These are phyloP conservation scores for Apostasia shenzhenica DNA, from an alignment of 106 monocot species.

Conservation along the genomic window DNA sequence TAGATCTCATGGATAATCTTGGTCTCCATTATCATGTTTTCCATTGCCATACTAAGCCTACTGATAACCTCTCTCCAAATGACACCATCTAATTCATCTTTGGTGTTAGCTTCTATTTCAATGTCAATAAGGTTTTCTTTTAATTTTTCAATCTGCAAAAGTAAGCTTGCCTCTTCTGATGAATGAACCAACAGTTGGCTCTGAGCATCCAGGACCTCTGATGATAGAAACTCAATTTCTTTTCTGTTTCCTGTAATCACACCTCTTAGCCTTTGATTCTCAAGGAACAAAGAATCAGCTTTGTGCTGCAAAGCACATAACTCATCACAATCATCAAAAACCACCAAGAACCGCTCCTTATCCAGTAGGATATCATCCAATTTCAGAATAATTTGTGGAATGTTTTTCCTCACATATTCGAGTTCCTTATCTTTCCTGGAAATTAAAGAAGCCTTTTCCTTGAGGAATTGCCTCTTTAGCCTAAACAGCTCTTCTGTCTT, in stretches of 20 bases:
- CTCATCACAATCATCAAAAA: conserved; percentile 21
- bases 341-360: conserved; percentile 10
- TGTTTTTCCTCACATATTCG: conserved; percentile 51
- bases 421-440: conserved; percentile 69
- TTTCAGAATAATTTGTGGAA: conserved; percentile 53
- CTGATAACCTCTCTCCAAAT: conserved; percentile 37
- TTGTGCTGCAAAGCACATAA: conserved; percentile 26
- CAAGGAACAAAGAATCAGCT: conserved; percentile 34
- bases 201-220: conserved; percentile 38
- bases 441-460: conserved; percentile 47
- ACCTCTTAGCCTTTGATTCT: conserved; percentile 45
- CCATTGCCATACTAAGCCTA: conserved; percentile 15
- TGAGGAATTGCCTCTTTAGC: conserved; percentile 64
- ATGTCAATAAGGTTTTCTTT: conserved; percentile 30
- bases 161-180: conserved; percentile 27
- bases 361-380: conserved; percentile 49
- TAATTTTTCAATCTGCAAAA: conserved; percentile 40
- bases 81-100: conserved; percentile 24
- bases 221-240: conserved; percentile 36
- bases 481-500: conserved; percentile 88
- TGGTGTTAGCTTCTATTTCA: conserved; percentile 34
- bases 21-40: conserved; percentile 18
- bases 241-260: conserved; percentile 40
- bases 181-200: conserved; percentile 35
- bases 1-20: conserved; percentile 32